Conservation (phyloP, 148 eudicot species). For the Heliamphora exappendiculata region DNA sequence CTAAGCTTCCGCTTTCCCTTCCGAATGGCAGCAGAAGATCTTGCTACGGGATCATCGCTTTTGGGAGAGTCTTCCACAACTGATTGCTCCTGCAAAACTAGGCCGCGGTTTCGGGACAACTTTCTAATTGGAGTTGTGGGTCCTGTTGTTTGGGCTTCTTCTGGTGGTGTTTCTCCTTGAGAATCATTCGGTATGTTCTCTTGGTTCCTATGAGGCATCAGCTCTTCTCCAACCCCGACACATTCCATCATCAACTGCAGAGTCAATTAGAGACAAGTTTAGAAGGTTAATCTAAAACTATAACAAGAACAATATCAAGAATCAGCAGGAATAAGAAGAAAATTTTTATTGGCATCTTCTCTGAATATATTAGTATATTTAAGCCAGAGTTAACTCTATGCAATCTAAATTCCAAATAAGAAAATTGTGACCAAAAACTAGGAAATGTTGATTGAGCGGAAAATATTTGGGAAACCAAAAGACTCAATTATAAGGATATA, state of each 20-base stretch:
- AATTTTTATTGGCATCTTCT: too few species aligned
- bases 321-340: too few species aligned
- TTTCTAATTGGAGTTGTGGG: conserved; percentile 70
- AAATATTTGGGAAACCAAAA: too few species aligned
- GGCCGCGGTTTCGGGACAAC: conserved; percentile 69
- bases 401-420: too few species aligned
- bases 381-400: too few species aligned
- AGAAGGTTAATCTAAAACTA: not conserved
- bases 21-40: conserved; percentile 41
- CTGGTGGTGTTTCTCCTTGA: conserved; percentile 17
- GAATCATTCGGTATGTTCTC: conserved; percentile 9
- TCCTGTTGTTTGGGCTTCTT: conserved; percentile 23
- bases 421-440: too few species aligned
- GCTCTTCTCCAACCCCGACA: conserved; percentile 60
- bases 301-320: not conserved
- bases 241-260: conserved; percentile 64
- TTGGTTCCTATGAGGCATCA: conserved; percentile 65
- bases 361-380: too few species aligned
- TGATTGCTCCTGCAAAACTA: conserved; percentile 64
- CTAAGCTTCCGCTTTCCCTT: conserved; percentile 43
- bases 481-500: too few species aligned
- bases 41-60: conserved; percentile 27
- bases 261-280: conserved; percentile 8
- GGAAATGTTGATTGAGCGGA: too few species aligned
- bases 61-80: conserved; percentile 70